Evolutionary conservation across 345 rosid genomes (phyloP).

Genomic region (Turnera subulata): DNA sequence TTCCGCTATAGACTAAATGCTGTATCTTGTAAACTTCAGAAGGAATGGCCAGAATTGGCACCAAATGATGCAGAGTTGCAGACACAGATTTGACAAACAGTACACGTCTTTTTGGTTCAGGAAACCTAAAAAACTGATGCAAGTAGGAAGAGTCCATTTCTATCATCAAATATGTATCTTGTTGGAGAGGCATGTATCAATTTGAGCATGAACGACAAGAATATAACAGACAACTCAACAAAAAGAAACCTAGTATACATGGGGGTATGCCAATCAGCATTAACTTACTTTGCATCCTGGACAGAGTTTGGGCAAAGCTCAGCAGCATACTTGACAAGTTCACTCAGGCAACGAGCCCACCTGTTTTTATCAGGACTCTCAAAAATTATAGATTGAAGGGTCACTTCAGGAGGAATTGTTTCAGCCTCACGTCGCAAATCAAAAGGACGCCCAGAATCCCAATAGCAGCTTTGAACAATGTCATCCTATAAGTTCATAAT

Average conservation of each 20-base stretch:
- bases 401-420: conserved; percentile 85
- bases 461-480: conserved; percentile 93
- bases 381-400: conserved; percentile 88
- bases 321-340: conserved; percentile 88
- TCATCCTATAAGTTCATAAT: conserved; percentile 53
- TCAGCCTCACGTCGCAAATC: conserved; percentile 89
- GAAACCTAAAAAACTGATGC: too few relatives aligned
- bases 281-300: conserved; percentile 86
- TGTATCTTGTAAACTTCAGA: too few relatives aligned
- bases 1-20: too few relatives aligned
- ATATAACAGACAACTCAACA: conserved; percentile 4
- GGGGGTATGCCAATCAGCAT: conserved; percentile 1
- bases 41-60: too few relatives aligned
- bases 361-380: conserved; percentile 97
- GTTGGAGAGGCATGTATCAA: conserved; percentile 6
- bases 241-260: conserved; percentile 12
- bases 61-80: too few relatives aligned
- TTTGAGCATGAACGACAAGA: too few relatives aligned
- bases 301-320: conserved; percentile 95
- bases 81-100: too few relatives aligned
- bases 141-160: neutral
- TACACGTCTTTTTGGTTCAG: too few relatives aligned
- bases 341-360: conserved; percentile 96
- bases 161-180: too few relatives aligned
- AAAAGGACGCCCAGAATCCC: conserved; percentile 93